These are phyloP conservation scores for Sinapis alba DNA, from an alignment of 441 rosid species.

Conservation along the genomic window DNA sequence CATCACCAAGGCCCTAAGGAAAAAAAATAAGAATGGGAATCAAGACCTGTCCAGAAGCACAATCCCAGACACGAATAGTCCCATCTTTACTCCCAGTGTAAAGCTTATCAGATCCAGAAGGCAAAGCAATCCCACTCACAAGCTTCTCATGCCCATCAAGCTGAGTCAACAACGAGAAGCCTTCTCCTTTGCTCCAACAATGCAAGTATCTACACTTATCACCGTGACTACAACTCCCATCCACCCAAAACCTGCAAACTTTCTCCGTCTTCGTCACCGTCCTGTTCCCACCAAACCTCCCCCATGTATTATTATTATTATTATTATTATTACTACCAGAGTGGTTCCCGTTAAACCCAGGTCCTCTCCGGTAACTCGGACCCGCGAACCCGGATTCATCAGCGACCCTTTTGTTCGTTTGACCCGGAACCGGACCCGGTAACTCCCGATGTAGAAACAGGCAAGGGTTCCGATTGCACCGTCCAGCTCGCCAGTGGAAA, in stretches of 20 bases:
- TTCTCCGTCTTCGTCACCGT: slow-evolving; percentile 67
- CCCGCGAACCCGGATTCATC: slow-evolving; percentile 71
- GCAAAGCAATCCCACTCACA: slow-evolving; percentile 86
- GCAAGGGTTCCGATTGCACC: slow-evolving; percentile 69
- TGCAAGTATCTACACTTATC: slow-evolving; percentile 86
- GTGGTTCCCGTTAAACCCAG: slow-evolving; percentile 44
- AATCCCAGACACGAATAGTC: slow-evolving; percentile 91
- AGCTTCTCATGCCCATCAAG: slow-evolving; percentile 91
- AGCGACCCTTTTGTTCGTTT: slow-evolving; percentile 64
- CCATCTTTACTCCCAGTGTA: slow-evolving; percentile 91
- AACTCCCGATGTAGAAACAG: slow-evolving; percentile 77
- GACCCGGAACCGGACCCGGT: slow-evolving; percentile 43
- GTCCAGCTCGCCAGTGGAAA: slow-evolving; percentile 91
- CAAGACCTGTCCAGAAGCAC: slow-evolving; percentile 90
- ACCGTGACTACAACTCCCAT: slow-evolving; percentile 75
- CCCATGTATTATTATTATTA: slow-evolving; percentile 52
- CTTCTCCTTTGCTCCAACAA: slow-evolving; percentile 85
- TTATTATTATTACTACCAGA: slow-evolving; percentile 33
- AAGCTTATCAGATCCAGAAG: slow-evolving; percentile 88
- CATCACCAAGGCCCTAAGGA: neutral
- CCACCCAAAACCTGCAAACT: slow-evolving; percentile 84
- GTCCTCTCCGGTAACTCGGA: slow-evolving; percentile 57
- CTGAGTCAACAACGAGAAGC: slow-evolving; percentile 68
- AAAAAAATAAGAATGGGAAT: neutral
- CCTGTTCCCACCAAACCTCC: slow-evolving; percentile 60